Evolutionary conservation across 345 rosid genomes (phyloP).

Genomic region (Eucalyptus globulus): DNA sequence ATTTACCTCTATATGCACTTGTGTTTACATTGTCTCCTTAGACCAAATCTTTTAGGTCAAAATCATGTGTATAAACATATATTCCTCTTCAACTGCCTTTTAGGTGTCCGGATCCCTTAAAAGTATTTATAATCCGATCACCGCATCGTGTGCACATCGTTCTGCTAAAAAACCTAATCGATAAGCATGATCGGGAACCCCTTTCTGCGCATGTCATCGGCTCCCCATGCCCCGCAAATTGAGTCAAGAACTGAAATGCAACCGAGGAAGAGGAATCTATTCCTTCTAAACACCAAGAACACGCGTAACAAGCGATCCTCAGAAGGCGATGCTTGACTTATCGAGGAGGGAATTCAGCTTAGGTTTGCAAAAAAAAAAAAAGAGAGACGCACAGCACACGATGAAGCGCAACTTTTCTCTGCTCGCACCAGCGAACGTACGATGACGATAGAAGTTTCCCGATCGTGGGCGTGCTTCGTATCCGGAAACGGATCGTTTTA

Average conservation of each 20-base stretch:
- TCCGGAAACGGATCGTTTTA: neutral
- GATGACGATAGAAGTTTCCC: neutral
- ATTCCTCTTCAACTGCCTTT: neutral
- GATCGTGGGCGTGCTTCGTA: neutral
- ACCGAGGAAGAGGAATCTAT: neutral
- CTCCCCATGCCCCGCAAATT: neutral
- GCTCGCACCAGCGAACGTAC: neutral
- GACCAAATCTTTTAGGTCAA: neutral
- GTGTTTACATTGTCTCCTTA: neutral
- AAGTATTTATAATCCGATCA: neutral
- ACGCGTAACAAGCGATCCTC: neutral
- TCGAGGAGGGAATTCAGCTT: neutral
- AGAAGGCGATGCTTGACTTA: neutral
- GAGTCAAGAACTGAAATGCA: neutral
- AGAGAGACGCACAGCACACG: neutral
- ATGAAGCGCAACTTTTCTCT: neutral
- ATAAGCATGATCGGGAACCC: neutral
- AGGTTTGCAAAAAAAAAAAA: neutral
- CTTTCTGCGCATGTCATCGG: neutral
- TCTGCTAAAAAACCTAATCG: neutral
- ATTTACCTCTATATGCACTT: neutral
- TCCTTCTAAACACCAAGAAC: neutral
- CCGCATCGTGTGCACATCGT: neutral
- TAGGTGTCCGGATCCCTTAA: neutral
- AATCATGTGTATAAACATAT: neutral